Percentiles rank a stretch among this genome's conserved stretches.
Evolutionary conservation across 495 filamentous ascomycete genomes (phyloP).

Genomic region (Aspergillus asperescens): DNA sequence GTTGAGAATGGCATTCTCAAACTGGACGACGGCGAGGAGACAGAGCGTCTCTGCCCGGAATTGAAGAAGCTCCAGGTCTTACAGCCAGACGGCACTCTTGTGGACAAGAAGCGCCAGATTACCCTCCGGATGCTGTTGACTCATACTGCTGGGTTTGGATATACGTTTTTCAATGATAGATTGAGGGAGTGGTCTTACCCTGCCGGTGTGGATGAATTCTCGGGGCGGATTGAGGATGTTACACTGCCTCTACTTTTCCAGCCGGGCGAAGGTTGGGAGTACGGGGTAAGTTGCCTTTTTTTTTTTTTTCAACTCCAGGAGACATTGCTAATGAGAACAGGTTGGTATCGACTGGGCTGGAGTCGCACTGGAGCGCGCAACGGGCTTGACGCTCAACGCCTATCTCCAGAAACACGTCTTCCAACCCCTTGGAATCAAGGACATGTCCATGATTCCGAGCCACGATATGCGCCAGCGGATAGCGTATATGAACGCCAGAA

Average conservation of each 20-base stretch:
- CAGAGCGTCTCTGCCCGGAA: conserved; percentile 48
- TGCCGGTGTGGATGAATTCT: conserved; percentile 52
- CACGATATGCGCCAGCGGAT: conserved; percentile 46
- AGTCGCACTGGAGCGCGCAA: conserved; percentile 48
- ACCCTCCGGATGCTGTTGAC: conserved; percentile 51
- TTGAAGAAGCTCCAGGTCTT: conserved; percentile 45
- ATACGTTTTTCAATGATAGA: conserved; percentile 51
- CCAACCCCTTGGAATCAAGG: conserved; percentile 47
- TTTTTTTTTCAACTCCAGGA: background rate
- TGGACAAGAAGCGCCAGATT: conserved; percentile 50
- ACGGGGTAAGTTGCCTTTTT: conserved; percentile 32
- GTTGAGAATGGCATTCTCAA: conserved; percentile 50
- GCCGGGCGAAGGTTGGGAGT: conserved; percentile 53
- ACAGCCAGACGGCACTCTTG: conserved; percentile 39
- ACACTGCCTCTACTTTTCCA: conserved; percentile 49
- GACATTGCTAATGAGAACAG: background rate
- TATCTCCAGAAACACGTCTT: conserved; percentile 57
- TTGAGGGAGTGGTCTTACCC: conserved; percentile 43
- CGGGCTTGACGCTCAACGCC: conserved; percentile 46
- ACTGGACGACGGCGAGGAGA: conserved; percentile 47
- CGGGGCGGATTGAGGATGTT: conserved; percentile 40
- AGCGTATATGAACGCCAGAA: conserved; percentile 46
- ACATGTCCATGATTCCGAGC: conserved; percentile 53
- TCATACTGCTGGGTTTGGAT: conserved; percentile 48
- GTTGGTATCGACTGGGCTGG: conserved; percentile 61